Percentiles rank a stretch among this genome's conserved stretches.
Evolutionary conservation across 2,329 filamentous ascomycete species (phyloP).

Genomic region (Aphanocladium album): DNA sequence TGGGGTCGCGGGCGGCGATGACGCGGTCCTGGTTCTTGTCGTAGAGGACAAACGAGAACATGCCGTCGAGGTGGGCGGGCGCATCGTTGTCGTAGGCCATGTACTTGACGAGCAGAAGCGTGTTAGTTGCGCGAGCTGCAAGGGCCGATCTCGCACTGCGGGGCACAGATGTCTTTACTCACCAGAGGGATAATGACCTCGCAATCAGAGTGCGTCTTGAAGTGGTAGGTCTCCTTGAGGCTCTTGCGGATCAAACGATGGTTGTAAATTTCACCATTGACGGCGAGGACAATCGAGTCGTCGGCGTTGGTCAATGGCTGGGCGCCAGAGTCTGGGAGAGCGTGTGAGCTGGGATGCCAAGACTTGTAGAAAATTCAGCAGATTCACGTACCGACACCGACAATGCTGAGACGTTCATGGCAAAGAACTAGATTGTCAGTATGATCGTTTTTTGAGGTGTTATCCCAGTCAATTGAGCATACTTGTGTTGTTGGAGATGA

Average conservation of each 20-base stretch:
- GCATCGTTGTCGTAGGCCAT: conserved; percentile 87
- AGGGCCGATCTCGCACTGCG: background rate
- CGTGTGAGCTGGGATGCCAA: conserved; percentile 17
- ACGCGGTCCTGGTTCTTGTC: conserved; percentile 92
- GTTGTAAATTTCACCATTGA: conserved; percentile 99
- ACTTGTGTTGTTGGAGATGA: conserved; percentile 89
- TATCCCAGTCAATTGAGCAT: conserved; percentile 32
- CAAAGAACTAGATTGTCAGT: conserved; percentile 66
- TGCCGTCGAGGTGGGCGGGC: conserved; percentile 91
- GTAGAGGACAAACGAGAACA: conserved; percentile 99
- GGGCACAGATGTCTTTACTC: conserved; percentile 33
- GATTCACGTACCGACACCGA: conserved; percentile 74
- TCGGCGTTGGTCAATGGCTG: conserved; percentile 94
- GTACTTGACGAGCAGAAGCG: conserved; percentile 57
- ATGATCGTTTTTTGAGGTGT: background rate
- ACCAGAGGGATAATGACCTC: conserved; percentile 98
- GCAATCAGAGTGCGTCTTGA: conserved; percentile 98
- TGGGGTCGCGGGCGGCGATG: conserved; percentile 90
- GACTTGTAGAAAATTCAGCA: conserved; percentile 1
- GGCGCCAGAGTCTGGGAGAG: conserved; percentile 73
- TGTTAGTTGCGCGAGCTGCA: background rate
- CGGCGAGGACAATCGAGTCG: conserved; percentile 79
- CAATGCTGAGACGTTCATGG: conserved; percentile 96
- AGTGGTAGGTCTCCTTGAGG: conserved; percentile 79
- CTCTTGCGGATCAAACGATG: conserved; percentile 89